These are phyloP conservation scores for Yamadazyma dushanensis DNA, from an alignment of 1,139 yeast species.

Conservation along the genomic window DNA sequence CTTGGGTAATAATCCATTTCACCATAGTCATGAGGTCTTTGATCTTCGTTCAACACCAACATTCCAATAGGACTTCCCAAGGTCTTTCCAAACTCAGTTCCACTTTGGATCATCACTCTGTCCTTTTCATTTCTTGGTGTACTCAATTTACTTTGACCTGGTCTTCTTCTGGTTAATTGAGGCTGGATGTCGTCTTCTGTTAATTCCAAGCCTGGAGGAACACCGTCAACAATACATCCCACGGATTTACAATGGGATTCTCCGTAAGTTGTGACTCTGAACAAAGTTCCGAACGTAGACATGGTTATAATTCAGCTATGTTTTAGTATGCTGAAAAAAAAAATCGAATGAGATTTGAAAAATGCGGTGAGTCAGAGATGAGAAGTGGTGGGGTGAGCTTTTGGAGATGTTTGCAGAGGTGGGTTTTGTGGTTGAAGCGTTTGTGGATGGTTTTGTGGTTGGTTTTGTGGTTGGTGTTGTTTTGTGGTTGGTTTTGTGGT, in stretches of 20 bases:
- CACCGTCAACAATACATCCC: conserved; percentile 97
- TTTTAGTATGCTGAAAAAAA: no score
- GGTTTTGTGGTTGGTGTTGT: no score
- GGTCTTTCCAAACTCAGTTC: conserved; percentile 88
- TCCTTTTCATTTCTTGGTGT: conserved; percentile 98
- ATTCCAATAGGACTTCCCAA: conserved; percentile 95
- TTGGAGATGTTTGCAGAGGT: background rate
- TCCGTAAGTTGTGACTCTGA: conserved; percentile 89
- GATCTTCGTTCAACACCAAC: conserved; percentile 92
- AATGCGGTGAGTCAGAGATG: conserved; percentile 6
- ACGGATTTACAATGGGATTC: conserved; percentile 98
- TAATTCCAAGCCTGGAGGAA: conserved; percentile 89
- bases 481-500: no score
- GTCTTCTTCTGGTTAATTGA: conserved; percentile 93
- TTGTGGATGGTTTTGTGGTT: no score
- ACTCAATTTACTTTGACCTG: conserved; percentile 89
- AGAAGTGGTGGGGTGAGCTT: background rate
- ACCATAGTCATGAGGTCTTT: conserved; percentile 91
- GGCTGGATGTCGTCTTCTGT: conserved; percentile 91
- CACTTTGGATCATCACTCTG: conserved; percentile 87
- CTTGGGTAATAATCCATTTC: conserved; percentile 95
- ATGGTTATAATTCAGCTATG: conserved; percentile 21
- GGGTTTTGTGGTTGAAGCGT: background rate
- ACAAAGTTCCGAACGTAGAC: conserved; percentile 48
- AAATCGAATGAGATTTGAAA: conserved; percentile 1